Base-by-base conservation (phyloP, 2,329 filamentous ascomycete species). In the Scedosporium dehoogii region DNA sequence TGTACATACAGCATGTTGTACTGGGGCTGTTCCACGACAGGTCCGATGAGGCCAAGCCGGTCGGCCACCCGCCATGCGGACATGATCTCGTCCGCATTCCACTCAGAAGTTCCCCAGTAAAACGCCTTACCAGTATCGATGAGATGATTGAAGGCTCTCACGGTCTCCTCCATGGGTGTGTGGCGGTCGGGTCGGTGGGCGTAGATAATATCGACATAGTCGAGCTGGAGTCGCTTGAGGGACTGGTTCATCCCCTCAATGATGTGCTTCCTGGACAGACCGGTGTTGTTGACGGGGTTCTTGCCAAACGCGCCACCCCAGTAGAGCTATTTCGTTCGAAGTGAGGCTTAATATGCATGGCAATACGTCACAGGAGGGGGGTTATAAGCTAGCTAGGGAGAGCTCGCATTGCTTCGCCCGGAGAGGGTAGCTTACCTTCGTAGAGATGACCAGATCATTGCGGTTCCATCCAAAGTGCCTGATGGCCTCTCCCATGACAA, bases 91-190 rank as follows among this genome's bases (percentile, higher is more conserved):
- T 82, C 80, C 53, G 86, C 84, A 64, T 78, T 80, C 85, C 86
- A 89, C 71, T 88, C 84, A 0, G 84, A 87, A 0, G 85, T 89
- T 51, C 85, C 86, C 85, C 85, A 88, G 76, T 89, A 88, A 66
- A 90, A 83, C 2, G 85, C 83, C 74, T 88, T 85, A 66, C 87
- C 87, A 0, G 78, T 79, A 71, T 85, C 78, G 70, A 90, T 88
- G 61, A 90, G 74, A 33, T 88, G 79, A 76, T 89, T 89, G 76
- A 90, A 89, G 61, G 82, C 85, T 61, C 86, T 83, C 44, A 90
- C 86, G 2, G 81, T 85, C 75, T 90, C 87, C 71, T 88, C 85
- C 75, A 89, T 89, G 2, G 86, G 87, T 0, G 86, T 89, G 57
- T 83, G 76, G 7, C 84, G 79, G 70, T 90, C 87, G 1, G 86